Evolutionary conservation across 23 red algal genomes (phyloP), one percentile per base, ranked within the genome.

Genomic region (Agarophyton chilense): DNA sequence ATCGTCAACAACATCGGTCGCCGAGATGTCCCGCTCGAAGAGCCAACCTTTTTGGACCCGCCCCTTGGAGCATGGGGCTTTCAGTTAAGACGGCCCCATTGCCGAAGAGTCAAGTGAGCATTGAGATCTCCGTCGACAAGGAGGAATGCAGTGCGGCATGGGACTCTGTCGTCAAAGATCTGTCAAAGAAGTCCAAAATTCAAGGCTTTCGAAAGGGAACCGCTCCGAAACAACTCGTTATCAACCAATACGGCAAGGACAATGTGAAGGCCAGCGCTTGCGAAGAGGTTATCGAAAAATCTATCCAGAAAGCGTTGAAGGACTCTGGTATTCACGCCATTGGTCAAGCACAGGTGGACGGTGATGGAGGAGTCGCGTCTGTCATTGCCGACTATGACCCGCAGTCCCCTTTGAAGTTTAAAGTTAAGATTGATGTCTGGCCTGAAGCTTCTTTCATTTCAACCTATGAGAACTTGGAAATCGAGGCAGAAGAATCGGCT

Each of bases 351-450:
- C 28, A 41, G 3, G 65, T 99, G 22, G 84, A 79, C 31, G 82
- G 85, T 29, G 87, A 93, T 17, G 75, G 88, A 38, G 77, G 77
- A 26, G 84, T 94, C 16, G 89, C 90, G 6, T 90, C 92, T 31
- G 64, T 99, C 10, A 86, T 99, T 25, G 47, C 64, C 31, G 83
- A 78, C 55, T 95, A 92, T 70, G 62, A 71, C 29, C 90, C 93
- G 8, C 77, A 92, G 22, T 34, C 79, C 14, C 34, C 83, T 33
- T 61, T 99, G 9, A 94, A 60, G 17, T 99, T 96, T 75, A 84
- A 82, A 52, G 82, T 99, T n/a, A 96, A 94, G 90, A 79, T 99
- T 63, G 97, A 99, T 62, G 90, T 96, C 17, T 99, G 94, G 90
- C 97, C 97, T n/a, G 79, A 82, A 25, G 93, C 91, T 19, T 49